Percentiles rank a stretch among this genome's conserved stretches.
Evolutionary conservation across 257 asterid genomes (phyloP).

Genomic region (Cynanchum wilfordii): DNA sequence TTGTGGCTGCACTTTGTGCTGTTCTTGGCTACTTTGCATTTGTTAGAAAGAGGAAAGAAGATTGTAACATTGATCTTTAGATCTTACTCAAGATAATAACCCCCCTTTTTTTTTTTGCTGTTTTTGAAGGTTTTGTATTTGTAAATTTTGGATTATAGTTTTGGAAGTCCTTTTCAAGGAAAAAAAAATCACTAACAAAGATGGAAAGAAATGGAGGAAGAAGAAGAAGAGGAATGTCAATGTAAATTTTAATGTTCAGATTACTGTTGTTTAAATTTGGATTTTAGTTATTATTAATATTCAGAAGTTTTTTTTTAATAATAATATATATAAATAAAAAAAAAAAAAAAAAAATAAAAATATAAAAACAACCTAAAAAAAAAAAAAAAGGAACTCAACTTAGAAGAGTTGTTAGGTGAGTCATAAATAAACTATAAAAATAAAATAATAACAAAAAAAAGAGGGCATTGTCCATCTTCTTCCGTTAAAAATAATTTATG

Average conservation of each 20-base stretch:
- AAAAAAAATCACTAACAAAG: background rate
- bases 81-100: slow-evolving; percentile 8
- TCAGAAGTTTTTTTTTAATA: no score
- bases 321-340: no score
- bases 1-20: slow-evolving; percentile 81
- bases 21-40: slow-evolving; percentile 71
- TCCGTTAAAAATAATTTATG: no score
- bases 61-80: slow-evolving; percentile 6
- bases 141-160: background rate
- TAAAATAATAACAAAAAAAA: no score
- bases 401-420: no score
- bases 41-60: slow-evolving; percentile 31
- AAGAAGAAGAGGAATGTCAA: background rate
- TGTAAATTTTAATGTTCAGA: slow-evolving; percentile 2
- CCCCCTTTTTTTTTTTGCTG: no score
- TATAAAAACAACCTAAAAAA: no score
- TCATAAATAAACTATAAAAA: no score
- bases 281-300: no score
- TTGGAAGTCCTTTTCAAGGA: background rate
- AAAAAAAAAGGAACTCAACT: no score
- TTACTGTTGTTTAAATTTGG: background rate
- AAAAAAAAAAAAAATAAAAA: no score
- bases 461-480: no score
- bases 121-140: background rate
- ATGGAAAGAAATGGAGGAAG: background rate